These are phyloP conservation scores for Spathaspora hagerdaliae DNA, from an alignment of 805 yeast species.

Conservation along the genomic window DNA sequence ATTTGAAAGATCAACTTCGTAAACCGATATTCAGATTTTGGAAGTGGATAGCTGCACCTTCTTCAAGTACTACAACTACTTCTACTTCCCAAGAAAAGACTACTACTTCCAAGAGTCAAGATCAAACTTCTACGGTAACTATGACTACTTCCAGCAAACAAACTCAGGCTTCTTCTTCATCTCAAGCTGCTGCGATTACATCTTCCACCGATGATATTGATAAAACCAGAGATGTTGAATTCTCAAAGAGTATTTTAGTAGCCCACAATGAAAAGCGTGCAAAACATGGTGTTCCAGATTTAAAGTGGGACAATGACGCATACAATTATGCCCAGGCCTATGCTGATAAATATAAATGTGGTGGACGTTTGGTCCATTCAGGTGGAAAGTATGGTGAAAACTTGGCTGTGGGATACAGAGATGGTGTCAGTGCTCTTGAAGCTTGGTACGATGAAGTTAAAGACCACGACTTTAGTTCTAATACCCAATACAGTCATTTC, in stretches of 20 bases:
- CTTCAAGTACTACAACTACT: no score
- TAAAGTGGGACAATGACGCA: slow-evolving; percentile 54
- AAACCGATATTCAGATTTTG: no score
- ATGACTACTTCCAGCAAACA: not conserved
- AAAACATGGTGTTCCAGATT: slow-evolving; percentile 44
- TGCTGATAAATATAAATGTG: slow-evolving; percentile 46
- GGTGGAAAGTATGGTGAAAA: slow-evolving; percentile 41
- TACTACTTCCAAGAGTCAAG: no score
- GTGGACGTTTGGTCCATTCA: slow-evolving; percentile 29
- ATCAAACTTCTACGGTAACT: slow-evolving; percentile 5
- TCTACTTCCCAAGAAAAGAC: no score
- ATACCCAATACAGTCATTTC: slow-evolving; percentile 52
- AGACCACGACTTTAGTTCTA: slow-evolving; percentile 21
- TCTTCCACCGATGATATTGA: not conserved
- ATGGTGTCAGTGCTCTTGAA: slow-evolving; percentile 26
- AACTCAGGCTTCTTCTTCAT: slow-evolving; percentile 1
- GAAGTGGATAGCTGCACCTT: no score
- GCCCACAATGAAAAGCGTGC: slow-evolving; percentile 61
- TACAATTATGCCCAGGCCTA: slow-evolving; percentile 50
- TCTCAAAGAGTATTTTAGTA: slow-evolving; percentile 45
- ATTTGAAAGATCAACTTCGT: no score
- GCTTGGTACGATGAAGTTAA: slow-evolving; percentile 42
- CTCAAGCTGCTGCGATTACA: slow-evolving; percentile 4
- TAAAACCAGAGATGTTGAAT: slow-evolving; percentile 17
- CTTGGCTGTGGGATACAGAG: slow-evolving; percentile 33